Evolutionary conservation across 2,329 filamentous ascomycete genomes (phyloP).

Genomic region (Penicillium decumbens): DNA sequence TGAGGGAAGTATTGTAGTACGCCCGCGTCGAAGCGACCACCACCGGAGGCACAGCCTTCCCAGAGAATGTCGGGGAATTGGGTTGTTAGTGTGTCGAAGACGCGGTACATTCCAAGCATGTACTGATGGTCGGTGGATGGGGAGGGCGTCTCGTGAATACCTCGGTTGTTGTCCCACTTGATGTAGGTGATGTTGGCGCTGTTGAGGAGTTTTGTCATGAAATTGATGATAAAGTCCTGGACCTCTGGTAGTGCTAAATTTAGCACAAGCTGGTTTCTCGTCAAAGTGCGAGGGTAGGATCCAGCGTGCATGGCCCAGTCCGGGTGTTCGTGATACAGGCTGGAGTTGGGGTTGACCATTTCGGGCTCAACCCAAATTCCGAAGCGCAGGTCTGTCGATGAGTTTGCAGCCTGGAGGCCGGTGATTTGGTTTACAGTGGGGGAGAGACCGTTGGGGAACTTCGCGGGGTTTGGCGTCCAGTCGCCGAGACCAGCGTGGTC

Average conservation of each 20-base stretch:
- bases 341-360: constrained; percentile 62
- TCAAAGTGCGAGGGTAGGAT: constrained; percentile 52
- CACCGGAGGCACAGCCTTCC: constrained; percentile 63
- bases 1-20: constrained; percentile 63
- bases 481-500: constrained; percentile 59
- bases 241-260: constrained; percentile 59
- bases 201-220: constrained; percentile 52
- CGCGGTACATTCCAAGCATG: constrained; percentile 60
- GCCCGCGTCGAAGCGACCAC: constrained; percentile 61
- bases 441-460: constrained; percentile 56
- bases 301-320: constrained; percentile 61
- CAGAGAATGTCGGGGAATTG: constrained; percentile 59
- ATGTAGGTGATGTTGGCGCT: constrained; percentile 55
- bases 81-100: constrained; percentile 57
- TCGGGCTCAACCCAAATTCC: constrained; percentile 66
- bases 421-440: constrained; percentile 52
- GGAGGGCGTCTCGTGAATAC: constrained; percentile 56
- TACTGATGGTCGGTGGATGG: constrained; percentile 56
- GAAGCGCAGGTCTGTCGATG: constrained; percentile 51
- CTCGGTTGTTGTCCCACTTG: constrained; percentile 66
- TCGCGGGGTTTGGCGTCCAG: constrained; percentile 56
- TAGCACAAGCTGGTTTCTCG: constrained; percentile 57
- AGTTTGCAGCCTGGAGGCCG: constrained; percentile 46
- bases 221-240: constrained; percentile 58
- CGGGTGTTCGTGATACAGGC: constrained; percentile 57